Evolutionary conservation across 2,329 filamentous ascomycete species (phyloP), one percentile per base, ranked within the genome.

Genomic region (Hypomyces rosellus): DNA sequence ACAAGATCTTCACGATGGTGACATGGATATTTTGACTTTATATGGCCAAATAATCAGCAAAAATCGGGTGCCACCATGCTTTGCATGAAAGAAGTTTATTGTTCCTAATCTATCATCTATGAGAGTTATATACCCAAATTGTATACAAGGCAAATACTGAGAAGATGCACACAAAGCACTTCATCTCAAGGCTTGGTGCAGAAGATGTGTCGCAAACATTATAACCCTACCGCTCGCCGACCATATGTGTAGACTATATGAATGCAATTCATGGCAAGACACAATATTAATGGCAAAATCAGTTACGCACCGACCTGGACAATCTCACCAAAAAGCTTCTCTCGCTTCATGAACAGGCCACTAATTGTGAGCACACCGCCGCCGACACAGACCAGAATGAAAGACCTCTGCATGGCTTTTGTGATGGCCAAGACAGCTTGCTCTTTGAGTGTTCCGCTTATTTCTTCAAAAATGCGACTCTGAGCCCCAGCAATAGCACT

Each of bases 281-380:
- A 5, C n/a, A 4, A 8, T 2, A 30, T 30, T 8, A 30, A 5
- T 30, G 9, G 8, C 25, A 30, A 11, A 30, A 6, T 11, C 37
- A 33, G 9, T 47, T 30, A 53, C 4, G 25, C 51, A 11, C 16
- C 49, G 9, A 16, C 25, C 15, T 22, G 30, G 7, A 53, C 30
- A 18, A 53, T 42, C 45, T 51, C 51, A 6, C 51, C 51, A 45
- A 53, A 47, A 16, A 54, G 36, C 45, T 52, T 54, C 37, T 52
- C 52, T 2, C 49, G 49, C 45, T 54, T 54, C 52, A 54, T 51
- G n/a, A 51, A 30, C 4, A 54, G 34, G 1, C 34, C 25, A 1
- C 34, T 34, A 9, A 46, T 15, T 3, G 41, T 49, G 6, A 51
- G 39, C n/a, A 48, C 51, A 12, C 44, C 51, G 1, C 51, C 51